phyloP scores from a whole-genome alignment of 805 yeast species.

The Brettanomyces sp. region DNA sequence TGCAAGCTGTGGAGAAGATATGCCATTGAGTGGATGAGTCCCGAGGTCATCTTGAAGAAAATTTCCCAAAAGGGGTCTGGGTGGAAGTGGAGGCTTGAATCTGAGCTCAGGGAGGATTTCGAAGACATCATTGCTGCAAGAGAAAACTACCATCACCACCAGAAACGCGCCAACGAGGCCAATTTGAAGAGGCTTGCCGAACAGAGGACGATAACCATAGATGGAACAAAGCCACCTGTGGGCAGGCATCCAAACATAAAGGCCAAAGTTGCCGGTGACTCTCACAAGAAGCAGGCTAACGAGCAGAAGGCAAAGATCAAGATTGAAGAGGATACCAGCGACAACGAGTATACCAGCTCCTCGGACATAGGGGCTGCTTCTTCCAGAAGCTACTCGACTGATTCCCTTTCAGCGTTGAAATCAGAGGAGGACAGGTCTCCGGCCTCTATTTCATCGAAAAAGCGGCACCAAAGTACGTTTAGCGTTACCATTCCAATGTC shows the following conservation, averaged over 20 bases:
- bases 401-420: not conserved
- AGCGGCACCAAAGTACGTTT: not conserved
- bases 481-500: not conserved
- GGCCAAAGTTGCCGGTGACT: not conserved
- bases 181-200: not conserved
- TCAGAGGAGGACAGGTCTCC: not conserved
- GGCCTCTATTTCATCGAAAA: not conserved
- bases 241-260: not conserved
- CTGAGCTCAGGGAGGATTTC: constrained; percentile 57
- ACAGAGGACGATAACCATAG: not conserved
- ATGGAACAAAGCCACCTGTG: not conserved
- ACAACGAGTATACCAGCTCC: not conserved
- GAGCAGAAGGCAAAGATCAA: not conserved
- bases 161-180: constrained; percentile 5
- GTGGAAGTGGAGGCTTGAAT: constrained; percentile 56
- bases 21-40: constrained; percentile 80
- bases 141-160: constrained; percentile 21
- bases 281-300: not conserved
- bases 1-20: constrained; percentile 88
- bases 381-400: not conserved
- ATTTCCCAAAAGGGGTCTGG: constrained; percentile 32
- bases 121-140: constrained; percentile 43
- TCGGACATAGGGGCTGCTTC: not conserved
- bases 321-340: not conserved
- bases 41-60: constrained; percentile 49